Conservation (phyloP, 805 yeast genomes). For the Sugiyamaella floridensis region DNA sequence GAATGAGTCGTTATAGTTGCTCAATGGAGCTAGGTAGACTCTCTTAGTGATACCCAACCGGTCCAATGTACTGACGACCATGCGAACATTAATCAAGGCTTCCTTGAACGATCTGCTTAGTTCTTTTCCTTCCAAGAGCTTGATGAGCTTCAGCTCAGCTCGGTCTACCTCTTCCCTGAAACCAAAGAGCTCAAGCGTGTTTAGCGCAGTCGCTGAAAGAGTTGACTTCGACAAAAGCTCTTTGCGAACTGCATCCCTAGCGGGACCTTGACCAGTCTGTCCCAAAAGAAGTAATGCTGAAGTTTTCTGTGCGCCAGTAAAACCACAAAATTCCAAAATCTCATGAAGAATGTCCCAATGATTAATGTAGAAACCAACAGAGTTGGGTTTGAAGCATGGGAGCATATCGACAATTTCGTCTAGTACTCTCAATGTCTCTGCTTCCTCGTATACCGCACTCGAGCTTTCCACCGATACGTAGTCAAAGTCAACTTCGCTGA, state of each 20-base stretch:
- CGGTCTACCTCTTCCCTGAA: slow-evolving; percentile 62
- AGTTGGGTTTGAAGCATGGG: slow-evolving; percentile 57
- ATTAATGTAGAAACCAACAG: slow-evolving; percentile 57
- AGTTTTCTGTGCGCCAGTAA: slow-evolving; percentile 64
- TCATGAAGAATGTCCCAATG: slow-evolving; percentile 76
- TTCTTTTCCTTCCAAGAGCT: slow-evolving; percentile 69
- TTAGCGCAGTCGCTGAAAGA: slow-evolving; percentile 72
- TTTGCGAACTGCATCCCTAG: slow-evolving; percentile 50
- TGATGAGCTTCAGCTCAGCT: slow-evolving; percentile 56
- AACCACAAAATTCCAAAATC: slow-evolving; percentile 73
- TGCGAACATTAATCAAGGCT: slow-evolving; percentile 53
- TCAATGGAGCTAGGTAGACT: slow-evolving; percentile 68
- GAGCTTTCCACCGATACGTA: slow-evolving; percentile 48
- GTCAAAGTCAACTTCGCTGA: slow-evolving; percentile 83
- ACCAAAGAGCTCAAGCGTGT: slow-evolving; percentile 75
- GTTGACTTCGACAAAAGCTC: slow-evolving; percentile 59
- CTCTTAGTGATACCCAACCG: slow-evolving; percentile 53
- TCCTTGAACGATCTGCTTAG: slow-evolving; percentile 49
- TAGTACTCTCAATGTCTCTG: slow-evolving; percentile 77
- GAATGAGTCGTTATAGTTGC: slow-evolving; percentile 74
- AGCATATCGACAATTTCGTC: slow-evolving; percentile 63
- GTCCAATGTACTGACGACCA: slow-evolving; percentile 48
- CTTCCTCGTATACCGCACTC: slow-evolving; percentile 60
- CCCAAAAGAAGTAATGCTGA: slow-evolving; percentile 68
- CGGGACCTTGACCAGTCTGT: slow-evolving; percentile 63